Evolutionary conservation across 208 protist genomes (phyloP).

Genomic region (Trypanosoma scelopori): DNA sequence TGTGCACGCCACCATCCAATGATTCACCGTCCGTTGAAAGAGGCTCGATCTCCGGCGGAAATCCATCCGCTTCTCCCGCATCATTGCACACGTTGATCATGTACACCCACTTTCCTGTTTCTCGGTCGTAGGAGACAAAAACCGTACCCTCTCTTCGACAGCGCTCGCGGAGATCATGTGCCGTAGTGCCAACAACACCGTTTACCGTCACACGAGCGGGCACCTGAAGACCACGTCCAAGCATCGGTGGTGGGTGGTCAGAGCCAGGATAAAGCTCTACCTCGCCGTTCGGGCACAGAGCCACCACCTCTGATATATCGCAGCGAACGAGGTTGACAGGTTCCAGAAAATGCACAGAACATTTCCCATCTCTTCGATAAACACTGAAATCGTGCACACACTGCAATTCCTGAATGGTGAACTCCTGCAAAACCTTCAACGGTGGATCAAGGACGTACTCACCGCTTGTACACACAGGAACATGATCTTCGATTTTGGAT

Average conservation of each 20-base stretch:
- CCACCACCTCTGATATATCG: constrained; percentile 59
- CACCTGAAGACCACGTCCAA: constrained; percentile 55
- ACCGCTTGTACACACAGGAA: constrained; percentile 54
- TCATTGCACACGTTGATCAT: constrained; percentile 26
- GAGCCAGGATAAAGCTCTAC: constrained; percentile 62
- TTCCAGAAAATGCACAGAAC: constrained; percentile 64
- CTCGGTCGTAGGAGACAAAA: constrained; percentile 47
- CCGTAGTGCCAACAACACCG: constrained; percentile 39
- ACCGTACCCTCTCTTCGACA: constrained; percentile 29
- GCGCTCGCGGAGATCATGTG: constrained; percentile 32
- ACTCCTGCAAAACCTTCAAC: constrained; percentile 45
- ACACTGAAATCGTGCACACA: constrained; percentile 54
- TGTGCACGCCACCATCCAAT: constrained; percentile 11
- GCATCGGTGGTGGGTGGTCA: constrained; percentile 29
- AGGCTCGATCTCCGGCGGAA: constrained; percentile 19
- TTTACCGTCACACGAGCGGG: constrained; percentile 65
- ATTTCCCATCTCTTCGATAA: constrained; percentile 60
- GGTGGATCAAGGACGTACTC: constrained; percentile 67
- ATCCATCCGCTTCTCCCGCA: constrained; percentile 2
- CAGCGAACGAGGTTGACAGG: constrained; percentile 81
- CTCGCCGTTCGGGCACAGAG: constrained; percentile 52
- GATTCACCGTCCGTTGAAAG: constrained; percentile 19
- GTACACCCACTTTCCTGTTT: constrained; percentile 41
- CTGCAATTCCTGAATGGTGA: constrained; percentile 51
- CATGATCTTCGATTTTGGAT: constrained; percentile 22